These are phyloP conservation scores for Candida montana DNA, from an alignment of 805 yeast species.

Conservation along the genomic window DNA sequence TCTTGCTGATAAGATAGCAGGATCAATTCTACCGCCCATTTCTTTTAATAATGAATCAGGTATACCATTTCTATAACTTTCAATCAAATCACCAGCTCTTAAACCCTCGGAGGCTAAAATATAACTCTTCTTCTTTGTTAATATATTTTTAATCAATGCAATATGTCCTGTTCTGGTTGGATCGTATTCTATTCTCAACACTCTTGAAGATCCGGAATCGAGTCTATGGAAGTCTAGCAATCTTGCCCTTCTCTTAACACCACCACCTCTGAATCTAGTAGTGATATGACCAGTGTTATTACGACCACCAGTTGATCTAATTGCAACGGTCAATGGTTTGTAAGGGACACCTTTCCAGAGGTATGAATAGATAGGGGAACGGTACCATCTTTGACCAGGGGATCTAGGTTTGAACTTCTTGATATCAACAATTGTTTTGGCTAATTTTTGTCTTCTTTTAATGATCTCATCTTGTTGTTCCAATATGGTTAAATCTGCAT, in stretches of 20 bases:
- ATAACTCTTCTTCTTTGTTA: constrained; percentile 62
- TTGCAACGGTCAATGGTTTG: constrained; percentile 66
- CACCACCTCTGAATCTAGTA: constrained; percentile 95
- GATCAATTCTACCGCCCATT: constrained; percentile 91
- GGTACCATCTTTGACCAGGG: constrained; percentile 86
- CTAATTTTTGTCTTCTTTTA: constrained; percentile 65
- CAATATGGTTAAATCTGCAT: constrained; percentile 56
- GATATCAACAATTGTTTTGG: constrained; percentile 64
- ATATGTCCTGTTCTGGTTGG: constrained; percentile 93
- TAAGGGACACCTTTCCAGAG: constrained; percentile 83
- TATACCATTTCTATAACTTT: constrained; percentile 83
- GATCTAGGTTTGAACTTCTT: constrained; percentile 75
- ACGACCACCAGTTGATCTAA: constrained; percentile 78
- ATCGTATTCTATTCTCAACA: constrained; percentile 88
- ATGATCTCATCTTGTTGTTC: constrained; percentile 74
- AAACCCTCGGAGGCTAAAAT: constrained; percentile 89
- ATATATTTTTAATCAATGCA: constrained; percentile 69
- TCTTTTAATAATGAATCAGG: constrained; percentile 68
- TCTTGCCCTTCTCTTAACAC: constrained; percentile 84
- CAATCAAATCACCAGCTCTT: constrained; percentile 88
- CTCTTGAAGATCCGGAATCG: constrained; percentile 68
- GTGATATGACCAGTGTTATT: constrained; percentile 85
- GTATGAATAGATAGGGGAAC: constrained; percentile 82
- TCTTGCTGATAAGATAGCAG: constrained; percentile 81
- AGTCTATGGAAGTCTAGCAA: constrained; percentile 70